Base-by-base conservation (phyloP, 2,329 filamentous ascomycete genomes). In the Colletotrichum ledebouriae region DNA sequence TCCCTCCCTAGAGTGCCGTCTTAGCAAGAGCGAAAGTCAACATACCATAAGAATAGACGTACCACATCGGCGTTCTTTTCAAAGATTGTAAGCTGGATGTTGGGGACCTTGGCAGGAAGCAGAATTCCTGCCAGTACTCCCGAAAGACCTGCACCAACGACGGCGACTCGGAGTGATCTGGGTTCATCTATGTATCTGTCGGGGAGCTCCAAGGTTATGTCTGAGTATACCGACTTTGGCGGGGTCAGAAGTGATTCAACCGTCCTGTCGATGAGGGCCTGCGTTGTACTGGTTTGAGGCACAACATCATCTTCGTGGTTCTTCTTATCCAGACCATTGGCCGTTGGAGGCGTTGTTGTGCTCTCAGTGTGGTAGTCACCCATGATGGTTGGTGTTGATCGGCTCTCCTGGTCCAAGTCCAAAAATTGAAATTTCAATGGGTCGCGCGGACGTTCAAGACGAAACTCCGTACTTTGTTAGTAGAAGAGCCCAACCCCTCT, bases 11-110 rank as follows among this genome's bases (percentile, higher is more conserved):
- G 9, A 12, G 0, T 0, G 1, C 9, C 1, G 1, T 34, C 60
- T 64, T 57, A 72, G 46, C 22, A 13, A 15, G 7, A 39, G 10
- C 0, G 17, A 1, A 47, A 2, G 34, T 20, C 11, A 17, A 4
- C 1, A 0, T 56, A 25, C 1, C 1, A 1, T 2, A 20, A 6
- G 5, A 2, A 10, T 10, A 3, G 5, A 81, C 87, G 72, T 79
- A 91, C 89, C 74, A 92, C 84, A 58, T 91, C 89, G 0, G 80
- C 74, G 71, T 92, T 92, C 78, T 92, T 92, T 74, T 92, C 90
- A 60, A 87, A 88, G 42, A 92, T 88, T 0, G 84, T 87, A 67
- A 94, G 77, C 50, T 91, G 80, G 55, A 93, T 85, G 0, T 85
- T 85, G 0, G 91, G 91, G 0, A 94, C 87, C 71, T 94, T 94